These are phyloP conservation scores for Ogataea paraovalis DNA, from an alignment of 805 yeast species.

Conservation along the genomic window DNA sequence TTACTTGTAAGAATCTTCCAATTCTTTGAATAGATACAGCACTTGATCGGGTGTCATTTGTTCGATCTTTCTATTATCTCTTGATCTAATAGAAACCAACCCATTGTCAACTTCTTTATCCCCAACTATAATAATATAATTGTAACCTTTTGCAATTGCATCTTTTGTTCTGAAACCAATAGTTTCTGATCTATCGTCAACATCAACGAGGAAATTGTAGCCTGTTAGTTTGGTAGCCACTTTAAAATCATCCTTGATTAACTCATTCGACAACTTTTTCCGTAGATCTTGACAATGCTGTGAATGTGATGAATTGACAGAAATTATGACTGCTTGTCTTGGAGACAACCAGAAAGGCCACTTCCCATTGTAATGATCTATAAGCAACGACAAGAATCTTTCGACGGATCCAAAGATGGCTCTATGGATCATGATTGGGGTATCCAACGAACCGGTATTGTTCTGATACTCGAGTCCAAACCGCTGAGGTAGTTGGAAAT, in stretches of 20 bases:
- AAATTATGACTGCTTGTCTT: conserved; percentile 80
- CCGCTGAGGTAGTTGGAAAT: conserved; percentile 87
- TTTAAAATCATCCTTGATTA: conserved; percentile 25
- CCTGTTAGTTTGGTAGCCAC: conserved; percentile 54
- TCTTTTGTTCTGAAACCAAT: conserved; percentile 78
- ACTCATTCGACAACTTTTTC: conserved; percentile 44
- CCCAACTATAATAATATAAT: conserved; percentile 80
- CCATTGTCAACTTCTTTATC: conserved; percentile 68
- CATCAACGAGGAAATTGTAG: conserved; percentile 65
- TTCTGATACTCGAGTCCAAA: conserved; percentile 69
- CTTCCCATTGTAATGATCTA: conserved; percentile 85
- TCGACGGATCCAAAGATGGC: conserved; percentile 95
- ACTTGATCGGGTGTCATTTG: conserved; percentile 48
- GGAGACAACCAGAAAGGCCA: conserved; percentile 99
- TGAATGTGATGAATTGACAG: conserved; percentile 63
- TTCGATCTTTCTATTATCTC: conserved; percentile 44
- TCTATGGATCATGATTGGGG: conserved; percentile 93
- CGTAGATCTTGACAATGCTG: conserved; percentile 51
- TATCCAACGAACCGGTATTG: conserved; percentile 46
- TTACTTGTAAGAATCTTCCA: conserved; percentile 48
- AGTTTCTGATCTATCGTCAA: conserved; percentile 72
- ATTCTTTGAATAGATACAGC: conserved; percentile 44
- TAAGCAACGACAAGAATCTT: conserved; percentile 82
- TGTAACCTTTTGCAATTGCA: conserved; percentile 69
- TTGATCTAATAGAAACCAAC: conserved; percentile 59